These are phyloP conservation scores for Aphanomyces cochlioides DNA, from an alignment of 352 stramenopile species.

Conservation along the genomic window DNA sequence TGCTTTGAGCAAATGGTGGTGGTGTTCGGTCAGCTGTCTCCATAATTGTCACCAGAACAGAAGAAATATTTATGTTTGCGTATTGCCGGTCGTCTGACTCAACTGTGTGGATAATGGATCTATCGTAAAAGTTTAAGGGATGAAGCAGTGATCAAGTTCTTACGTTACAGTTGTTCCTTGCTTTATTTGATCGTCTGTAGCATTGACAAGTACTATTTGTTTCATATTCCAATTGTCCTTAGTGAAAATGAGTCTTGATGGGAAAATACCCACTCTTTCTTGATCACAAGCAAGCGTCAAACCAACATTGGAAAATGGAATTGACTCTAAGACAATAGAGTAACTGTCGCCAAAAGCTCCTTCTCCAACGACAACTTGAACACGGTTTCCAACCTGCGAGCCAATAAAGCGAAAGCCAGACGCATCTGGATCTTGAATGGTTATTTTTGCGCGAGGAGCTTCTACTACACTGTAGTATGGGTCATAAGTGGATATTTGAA, in stretches of 20 bases:
- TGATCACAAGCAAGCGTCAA: background rate
- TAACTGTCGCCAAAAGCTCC: constrained; percentile 15
- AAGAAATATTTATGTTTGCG: background rate
- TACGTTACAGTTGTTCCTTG: background rate
- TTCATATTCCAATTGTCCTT: constrained; percentile 13
- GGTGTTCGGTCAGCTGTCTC: constrained; percentile 12
- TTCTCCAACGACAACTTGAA: constrained; percentile 19
- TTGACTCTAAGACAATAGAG: background rate
- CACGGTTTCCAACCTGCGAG: background rate
- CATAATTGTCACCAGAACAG: background rate
- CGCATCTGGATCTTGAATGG: constrained; percentile 3
- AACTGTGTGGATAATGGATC: constrained; percentile 2
- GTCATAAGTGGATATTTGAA: background rate
- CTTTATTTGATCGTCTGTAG: background rate
- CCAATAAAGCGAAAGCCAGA: constrained; percentile 1
- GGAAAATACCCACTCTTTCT: background rate
- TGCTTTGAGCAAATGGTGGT: background rate
- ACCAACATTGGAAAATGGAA: background rate
- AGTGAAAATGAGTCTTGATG: background rate
- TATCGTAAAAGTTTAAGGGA: background rate
- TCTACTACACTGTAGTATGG: constrained; percentile 4
- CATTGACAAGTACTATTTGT: constrained; percentile 10
- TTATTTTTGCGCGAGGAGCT: background rate
- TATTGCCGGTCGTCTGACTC: constrained; percentile 13
- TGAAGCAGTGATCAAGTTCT: background rate